Base-by-base conservation (phyloP, 176 grass and related monocot species). In the Tuctoria greenei region DNA sequence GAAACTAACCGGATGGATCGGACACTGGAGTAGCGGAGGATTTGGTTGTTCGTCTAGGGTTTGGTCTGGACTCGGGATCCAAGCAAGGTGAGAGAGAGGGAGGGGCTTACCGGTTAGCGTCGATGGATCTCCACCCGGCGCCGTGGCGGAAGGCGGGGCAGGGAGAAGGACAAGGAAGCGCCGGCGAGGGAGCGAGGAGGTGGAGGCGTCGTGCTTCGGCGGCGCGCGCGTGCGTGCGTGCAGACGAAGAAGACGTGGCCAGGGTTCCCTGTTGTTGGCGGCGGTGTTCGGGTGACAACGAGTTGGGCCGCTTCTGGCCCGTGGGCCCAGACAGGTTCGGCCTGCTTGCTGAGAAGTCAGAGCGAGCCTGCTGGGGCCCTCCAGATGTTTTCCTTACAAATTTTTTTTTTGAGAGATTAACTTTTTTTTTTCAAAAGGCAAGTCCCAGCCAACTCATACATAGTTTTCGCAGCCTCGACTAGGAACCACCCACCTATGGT, bases 161-260 rank as follows among this genome's bases (percentile, higher is more conserved):
- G 5, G 74, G 18, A 35, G 10, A 43, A 50, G 49, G 10, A 1
- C 9, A 46, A 2, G 14, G 3, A 3, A 3, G 31, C 31, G 31
- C 2, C 31, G 31, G 31, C 31, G 56, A 1, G 17, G 72, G 5
- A 15, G 12, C 14, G 43, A n/a, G 43, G 28, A 3, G 25, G 73
- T 0, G 18, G 26, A 20, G 40, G 25, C 4, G 40, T 1, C 16
- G 66, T 12, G 69, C 34, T 72, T 31, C 72, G 72, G 55, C 40
- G 50, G 72, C 56, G 72, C 57, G 59, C n/a, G 73, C 40, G 41
- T 62, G 57, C 17, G 59, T 34, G 73, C 40, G 41, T 62, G 57
- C 17, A 28, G 57, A 2, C 1, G 50, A 9, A 10, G 56, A 6
- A 10, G 56, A 6, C 26, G 17, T 3, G 4, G 43, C 26, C 20